Conservation (phyloP, 805 yeast genomes). For the Yarrowia yakushimensis region DNA sequence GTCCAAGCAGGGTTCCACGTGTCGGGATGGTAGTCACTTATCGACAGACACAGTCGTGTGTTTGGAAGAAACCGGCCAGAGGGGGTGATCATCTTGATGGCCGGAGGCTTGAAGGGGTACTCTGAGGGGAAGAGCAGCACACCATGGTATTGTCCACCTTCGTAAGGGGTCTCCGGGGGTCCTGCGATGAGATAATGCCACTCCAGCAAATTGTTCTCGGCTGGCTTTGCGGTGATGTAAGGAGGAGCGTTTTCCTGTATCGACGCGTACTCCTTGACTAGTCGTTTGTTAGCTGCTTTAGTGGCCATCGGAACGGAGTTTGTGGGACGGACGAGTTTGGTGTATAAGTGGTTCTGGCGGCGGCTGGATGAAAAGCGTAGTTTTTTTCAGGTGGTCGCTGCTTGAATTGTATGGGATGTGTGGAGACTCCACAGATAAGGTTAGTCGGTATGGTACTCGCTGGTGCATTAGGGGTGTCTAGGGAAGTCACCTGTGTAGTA, state of each 20-base stretch:
- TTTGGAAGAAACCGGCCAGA: conserved; percentile 69
- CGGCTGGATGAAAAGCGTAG: not conserved
- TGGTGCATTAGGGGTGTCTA: conserved; percentile 8
- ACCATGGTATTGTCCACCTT: conserved; percentile 86
- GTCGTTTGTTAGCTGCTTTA: conserved; percentile 39
- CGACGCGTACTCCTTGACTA: conserved; percentile 76
- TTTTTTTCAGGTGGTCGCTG: not conserved
- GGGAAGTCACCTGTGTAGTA: not conserved
- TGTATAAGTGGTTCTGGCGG: not conserved
- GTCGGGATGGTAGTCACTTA: conserved; percentile 93
- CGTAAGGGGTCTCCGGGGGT: conserved; percentile 85
- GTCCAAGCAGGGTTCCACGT: conserved; percentile 98
- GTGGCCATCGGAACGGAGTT: conserved; percentile 34
- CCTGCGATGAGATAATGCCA: conserved; percentile 95
- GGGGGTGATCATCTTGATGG: conserved; percentile 81
- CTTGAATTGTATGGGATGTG: not conserved
- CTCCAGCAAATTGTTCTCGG: conserved; percentile 79
- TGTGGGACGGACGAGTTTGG: not conserved
- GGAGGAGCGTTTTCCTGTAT: conserved; percentile 82
- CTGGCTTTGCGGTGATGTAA: conserved; percentile 76
- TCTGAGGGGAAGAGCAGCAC: conserved; percentile 76
- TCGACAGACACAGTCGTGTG: conserved; percentile 77
- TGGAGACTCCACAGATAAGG: not conserved
- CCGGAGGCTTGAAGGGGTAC: conserved; percentile 88
- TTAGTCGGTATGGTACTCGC: not conserved